These are phyloP conservation scores for Camellia lanceoleosa DNA, from an alignment of 148 eudicot genomes.

Conservation along the genomic window DNA sequence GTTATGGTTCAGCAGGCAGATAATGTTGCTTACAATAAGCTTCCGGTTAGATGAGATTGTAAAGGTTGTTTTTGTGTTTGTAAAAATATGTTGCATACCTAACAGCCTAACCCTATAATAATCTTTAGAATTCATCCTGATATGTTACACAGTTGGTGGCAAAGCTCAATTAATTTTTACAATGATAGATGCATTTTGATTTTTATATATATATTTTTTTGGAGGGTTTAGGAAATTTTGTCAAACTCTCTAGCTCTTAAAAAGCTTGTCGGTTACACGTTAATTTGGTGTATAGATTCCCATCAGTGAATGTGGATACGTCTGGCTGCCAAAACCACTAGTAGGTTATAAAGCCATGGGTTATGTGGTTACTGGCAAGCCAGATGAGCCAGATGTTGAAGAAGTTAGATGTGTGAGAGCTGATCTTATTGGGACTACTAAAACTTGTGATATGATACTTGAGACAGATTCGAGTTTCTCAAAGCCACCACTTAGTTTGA, in stretches of 20 bases:
- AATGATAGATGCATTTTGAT: too few relatives aligned
- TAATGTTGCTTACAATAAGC: too few relatives aligned
- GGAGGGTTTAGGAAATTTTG: too few relatives aligned
- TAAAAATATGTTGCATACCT: too few relatives aligned
- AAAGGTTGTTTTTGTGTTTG: too few relatives aligned
- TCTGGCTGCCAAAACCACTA: conserved; percentile 79
- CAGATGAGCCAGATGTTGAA: conserved; percentile 58
- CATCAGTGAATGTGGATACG: conserved; percentile 41
- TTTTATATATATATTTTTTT: too few relatives aligned
- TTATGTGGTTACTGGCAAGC: conserved; percentile 55
- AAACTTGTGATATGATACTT: conserved; percentile 50
- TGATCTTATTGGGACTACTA: conserved; percentile 68
- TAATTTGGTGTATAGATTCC: conserved; percentile 60
- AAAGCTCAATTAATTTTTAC: too few relatives aligned
- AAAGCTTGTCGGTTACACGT: conserved; percentile 56
- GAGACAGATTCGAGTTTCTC: conserved; percentile 31
- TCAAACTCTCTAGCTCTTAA: conserved; percentile 47
- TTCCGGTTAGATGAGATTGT: too few relatives aligned
- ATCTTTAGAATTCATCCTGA: too few relatives aligned
- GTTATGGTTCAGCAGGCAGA: too few relatives aligned
- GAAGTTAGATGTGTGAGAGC: conserved; percentile 74
- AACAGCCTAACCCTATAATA: too few relatives aligned
- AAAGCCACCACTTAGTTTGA: conserved; percentile 50
- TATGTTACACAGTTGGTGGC: too few relatives aligned
- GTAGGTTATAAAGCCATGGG: conserved; percentile 71